These are phyloP conservation scores for Cucurbita argyrosperma DNA, from an alignment of 306 rosid species.

Conservation along the genomic window DNA sequence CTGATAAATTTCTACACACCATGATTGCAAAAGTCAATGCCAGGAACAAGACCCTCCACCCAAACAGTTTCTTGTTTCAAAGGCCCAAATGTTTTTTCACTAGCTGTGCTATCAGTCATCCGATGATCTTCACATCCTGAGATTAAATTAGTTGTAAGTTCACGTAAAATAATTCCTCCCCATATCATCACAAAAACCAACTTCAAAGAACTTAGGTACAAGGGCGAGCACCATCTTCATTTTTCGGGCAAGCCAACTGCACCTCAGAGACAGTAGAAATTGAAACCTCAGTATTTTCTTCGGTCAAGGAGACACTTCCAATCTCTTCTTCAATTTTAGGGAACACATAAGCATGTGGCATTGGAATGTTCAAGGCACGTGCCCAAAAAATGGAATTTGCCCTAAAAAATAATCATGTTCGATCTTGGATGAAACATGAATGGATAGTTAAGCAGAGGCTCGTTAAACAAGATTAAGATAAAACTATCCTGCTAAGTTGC, in stretches of 20 bases:
- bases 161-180: neutral
- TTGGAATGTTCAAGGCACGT: conserved; percentile 80
- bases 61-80: conserved; percentile 46
- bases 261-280: conserved; percentile 4
- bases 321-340: conserved; percentile 40
- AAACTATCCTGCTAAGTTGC: conserved; percentile 15
- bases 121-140: conserved; percentile 34
- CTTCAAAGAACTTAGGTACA: neutral
- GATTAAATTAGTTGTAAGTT: conserved; percentile 7
- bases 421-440: conserved; percentile 12
- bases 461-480: neutral
- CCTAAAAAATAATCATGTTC: conserved; percentile 32
- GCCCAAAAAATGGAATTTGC: conserved; percentile 93
- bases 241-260: conserved; percentile 18
- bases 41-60: conserved; percentile 99
- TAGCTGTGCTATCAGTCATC: conserved; percentile 19
- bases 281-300: conserved; percentile 11
- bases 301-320: conserved; percentile 18
- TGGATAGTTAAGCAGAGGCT: neutral
- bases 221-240: conserved; percentile 23
- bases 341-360: conserved; percentile 75
- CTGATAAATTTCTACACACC: conserved; percentile 28
- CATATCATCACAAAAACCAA: neutral
- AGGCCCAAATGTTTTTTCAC: conserved; percentile 21
- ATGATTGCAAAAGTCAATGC: conserved; percentile 92